Evolutionary conservation across 345 rosid species (phyloP).

Genomic region (Brassica incana): DNA sequence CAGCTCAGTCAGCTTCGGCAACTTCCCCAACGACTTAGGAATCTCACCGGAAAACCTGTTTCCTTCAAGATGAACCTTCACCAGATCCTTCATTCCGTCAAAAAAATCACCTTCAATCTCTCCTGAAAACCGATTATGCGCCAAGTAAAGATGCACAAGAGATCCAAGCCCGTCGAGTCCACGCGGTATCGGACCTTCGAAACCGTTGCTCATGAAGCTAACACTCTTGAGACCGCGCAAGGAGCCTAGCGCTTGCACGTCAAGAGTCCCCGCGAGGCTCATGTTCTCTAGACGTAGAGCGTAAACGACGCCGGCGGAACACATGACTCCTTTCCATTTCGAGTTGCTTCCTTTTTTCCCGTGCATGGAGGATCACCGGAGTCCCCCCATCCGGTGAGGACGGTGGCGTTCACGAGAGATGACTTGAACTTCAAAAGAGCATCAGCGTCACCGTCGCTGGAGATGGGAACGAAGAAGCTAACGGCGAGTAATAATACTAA

Average conservation of each 20-base stretch:
- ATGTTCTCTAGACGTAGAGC: constrained; percentile 58
- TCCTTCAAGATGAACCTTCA: constrained; percentile 51
- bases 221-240: constrained; percentile 48
- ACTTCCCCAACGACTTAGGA: constrained; percentile 49
- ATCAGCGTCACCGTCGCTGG: constrained; percentile 41
- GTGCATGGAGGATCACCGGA: constrained; percentile 38
- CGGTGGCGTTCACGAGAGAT: constrained; percentile 42
- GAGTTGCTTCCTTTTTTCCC: constrained; percentile 12
- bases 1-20: constrained; percentile 48
- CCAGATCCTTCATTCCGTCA: constrained; percentile 49
- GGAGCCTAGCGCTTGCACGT: constrained; percentile 40
- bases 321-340: constrained; percentile 61
- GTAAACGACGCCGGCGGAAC: constrained; percentile 41
- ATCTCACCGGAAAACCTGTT: constrained; percentile 56
- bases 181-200: constrained; percentile 57
- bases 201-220: constrained; percentile 63
- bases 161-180: constrained; percentile 41
- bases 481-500: not conserved
- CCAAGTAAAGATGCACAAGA: constrained; percentile 53
- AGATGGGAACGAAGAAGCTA: not conserved
- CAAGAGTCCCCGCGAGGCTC: constrained; percentile 57
- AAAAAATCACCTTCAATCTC: constrained; percentile 47
- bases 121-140: constrained; percentile 60
- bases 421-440: constrained; percentile 57
- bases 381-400: constrained; percentile 45